Base-by-base conservation (phyloP, 805 yeast species). In the Kuraishia ogatae region DNA sequence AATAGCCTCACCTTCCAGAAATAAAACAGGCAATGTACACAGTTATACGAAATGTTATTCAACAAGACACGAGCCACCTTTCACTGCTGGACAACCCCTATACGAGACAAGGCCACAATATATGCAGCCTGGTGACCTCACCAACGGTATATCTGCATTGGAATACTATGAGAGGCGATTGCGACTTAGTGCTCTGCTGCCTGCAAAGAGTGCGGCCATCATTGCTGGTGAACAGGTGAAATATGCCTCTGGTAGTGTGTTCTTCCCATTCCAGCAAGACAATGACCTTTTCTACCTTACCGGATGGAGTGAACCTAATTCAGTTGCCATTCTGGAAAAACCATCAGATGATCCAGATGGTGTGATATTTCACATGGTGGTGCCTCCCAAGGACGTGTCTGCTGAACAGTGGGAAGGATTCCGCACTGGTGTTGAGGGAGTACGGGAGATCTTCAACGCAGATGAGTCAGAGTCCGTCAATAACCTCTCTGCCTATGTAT, bases 391-490 rank as follows among this genome's bases (percentile, higher is more conserved):
- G 65, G 87, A 92, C 65, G 79, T 82, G 5, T 76, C 75, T 52
- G 81, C 80, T 22, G 99, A 94, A 70, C 82, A 86, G 59, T 94
- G 99, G 99, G 97, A 93, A 62, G 99, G 99, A 13, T 85, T 81
- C 50, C 80, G 96, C 62, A 86, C 96, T 19, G 99, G 99, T 1
- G 77, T 84, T 2, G 81, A 84, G 51, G 97, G 96, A 17, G 97
- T 86, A 0, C 71, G 70, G 48, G 93, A 90, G 52, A 82, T 84
- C 50, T 94, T 94, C 72, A 94, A 93, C 66, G 96, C 97, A 2
- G 97, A 91, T 68, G 77, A 77, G 53, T 83, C 88, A 6, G 78
- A 78, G 47, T 80, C 81, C 50, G 76, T 80, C 47, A 74, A 77
- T 29, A 64, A 69, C 6, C 64, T 83, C 15, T 71, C 71, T 7